These are phyloP conservation scores for Talaromyces piceae DNA, from an alignment of 2,329 filamentous ascomycete genomes.

Conservation along the genomic window DNA sequence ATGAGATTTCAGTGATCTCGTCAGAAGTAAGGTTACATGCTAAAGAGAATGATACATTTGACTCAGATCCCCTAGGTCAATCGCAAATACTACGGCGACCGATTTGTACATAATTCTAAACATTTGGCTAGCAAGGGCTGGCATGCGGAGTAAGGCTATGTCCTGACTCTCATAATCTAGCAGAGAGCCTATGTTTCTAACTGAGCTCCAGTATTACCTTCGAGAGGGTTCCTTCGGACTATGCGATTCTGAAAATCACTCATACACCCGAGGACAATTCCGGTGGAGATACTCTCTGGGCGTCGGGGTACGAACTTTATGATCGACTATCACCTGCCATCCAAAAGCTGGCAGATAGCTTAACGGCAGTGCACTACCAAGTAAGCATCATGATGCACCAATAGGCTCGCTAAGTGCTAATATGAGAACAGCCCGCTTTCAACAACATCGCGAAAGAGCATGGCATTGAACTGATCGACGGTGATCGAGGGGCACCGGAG, in stretches of 20 bases:
- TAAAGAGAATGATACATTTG: not conserved
- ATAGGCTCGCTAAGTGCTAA: conserved; percentile 9
- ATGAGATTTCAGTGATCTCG: conserved; percentile 45
- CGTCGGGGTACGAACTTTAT: conserved; percentile 37
- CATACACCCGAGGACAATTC: conserved; percentile 29
- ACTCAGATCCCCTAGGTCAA: not conserved
- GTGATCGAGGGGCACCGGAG: conserved; percentile 44
- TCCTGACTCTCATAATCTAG: not conserved
- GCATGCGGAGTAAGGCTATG: conserved; percentile 38
- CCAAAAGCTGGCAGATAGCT: conserved; percentile 25
- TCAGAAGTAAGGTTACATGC: conserved; percentile 24
- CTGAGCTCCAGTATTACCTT: conserved; percentile 47
- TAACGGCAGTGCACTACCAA: conserved; percentile 19
- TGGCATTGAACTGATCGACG: conserved; percentile 22
- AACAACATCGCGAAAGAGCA: conserved; percentile 23
- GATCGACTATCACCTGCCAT: conserved; percentile 35
- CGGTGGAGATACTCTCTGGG: conserved; percentile 40
- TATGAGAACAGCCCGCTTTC: conserved; percentile 21
- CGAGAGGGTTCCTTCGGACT: conserved; percentile 41
- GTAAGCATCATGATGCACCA: not conserved
- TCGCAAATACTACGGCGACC: not conserved
- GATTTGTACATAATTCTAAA: not conserved
- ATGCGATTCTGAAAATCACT: conserved; percentile 39
- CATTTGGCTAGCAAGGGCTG: conserved; percentile 27
- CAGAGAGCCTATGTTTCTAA: conserved; percentile 24